Conservation (phyloP, 495 filamentous ascomycete species). For the Annulohypoxylon nitens region DNA sequence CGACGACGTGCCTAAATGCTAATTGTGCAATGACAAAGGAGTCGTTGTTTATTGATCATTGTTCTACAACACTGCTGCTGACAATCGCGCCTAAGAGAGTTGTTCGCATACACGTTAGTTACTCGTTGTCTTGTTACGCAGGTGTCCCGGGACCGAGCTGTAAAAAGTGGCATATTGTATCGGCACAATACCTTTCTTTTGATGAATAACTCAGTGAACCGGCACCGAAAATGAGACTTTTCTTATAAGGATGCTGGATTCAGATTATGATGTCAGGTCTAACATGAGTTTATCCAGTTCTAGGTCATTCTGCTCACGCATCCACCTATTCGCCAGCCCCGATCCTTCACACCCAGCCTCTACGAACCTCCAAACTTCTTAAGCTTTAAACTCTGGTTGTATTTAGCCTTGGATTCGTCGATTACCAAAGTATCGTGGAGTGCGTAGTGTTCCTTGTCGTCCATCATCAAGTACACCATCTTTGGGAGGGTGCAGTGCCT, state of each 20-base stretch:
- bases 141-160: neutral
- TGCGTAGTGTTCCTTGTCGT: neutral
- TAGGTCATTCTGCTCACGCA: neutral
- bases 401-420: neutral
- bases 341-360: neutral
- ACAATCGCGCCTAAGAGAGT: neutral
- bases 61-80: neutral
- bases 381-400: neutral
- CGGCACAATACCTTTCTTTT: neutral
- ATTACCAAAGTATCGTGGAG: neutral
- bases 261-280: neutral
- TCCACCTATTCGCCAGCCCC: neutral
- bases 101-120: neutral
- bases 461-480: neutral
- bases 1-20: neutral
- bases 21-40: neutral
- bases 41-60: neutral
- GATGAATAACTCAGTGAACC: neutral
- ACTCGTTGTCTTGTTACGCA: neutral
- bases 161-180: neutral
- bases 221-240: neutral
- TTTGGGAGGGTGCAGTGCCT: neutral
- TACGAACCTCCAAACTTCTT: neutral
- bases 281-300: neutral
- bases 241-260: neutral